Evolutionary conservation across 208 protist genomes (phyloP), one percentile per base, ranked within the genome.

Genomic region (Trypanosoma grayi): DNA sequence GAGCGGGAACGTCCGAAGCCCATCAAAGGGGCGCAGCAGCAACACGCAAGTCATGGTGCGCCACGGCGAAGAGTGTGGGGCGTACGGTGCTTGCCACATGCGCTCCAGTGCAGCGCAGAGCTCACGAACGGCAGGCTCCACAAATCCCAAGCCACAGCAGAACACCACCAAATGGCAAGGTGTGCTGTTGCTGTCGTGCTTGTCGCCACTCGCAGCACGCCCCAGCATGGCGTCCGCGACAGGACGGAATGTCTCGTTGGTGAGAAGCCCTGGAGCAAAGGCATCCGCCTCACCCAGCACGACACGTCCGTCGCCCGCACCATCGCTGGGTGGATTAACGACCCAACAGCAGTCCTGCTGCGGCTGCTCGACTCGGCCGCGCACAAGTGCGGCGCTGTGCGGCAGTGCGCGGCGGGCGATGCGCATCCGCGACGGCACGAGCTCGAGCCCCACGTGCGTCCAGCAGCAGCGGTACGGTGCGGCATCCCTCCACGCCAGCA

Each of bases 361-460:
- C 9, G 43, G 47, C 3, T 50, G 47, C 34, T 30, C 11, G 18
- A 46, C 37, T 18, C 51, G 51, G 8, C 34, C 41, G 1, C 45
- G 51, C 11, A 60, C 47, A 2, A 71, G 60, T 20, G 55, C 44
- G 16, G 66, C 66, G 30, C 51, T 66, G 14, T 70, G 54, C 1
- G 56, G 60, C 13, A 90, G 60, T 9, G 83, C 83, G 40, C 65
- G 33, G 47, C 79, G 79, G 1, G 83, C 79, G 20, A 83, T 64
- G 27, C 54, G 53, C 68, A 90, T 82, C 46, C 83, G 83, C 9
- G 83, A 83, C 5, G 83, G 83, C 13, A 71, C 71, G 24, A 90
- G 6, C 67, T 90, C 83, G 8, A 90, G 57, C 4, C 83, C 83
- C 5, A 90, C 57, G 14, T 78, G 74, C 10, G 83, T 57, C 75